Evolutionary conservation across 768 basidiomycete species (phyloP), one percentile per base, ranked within the genome.

Genomic region (Solioccasus polychromus): DNA sequence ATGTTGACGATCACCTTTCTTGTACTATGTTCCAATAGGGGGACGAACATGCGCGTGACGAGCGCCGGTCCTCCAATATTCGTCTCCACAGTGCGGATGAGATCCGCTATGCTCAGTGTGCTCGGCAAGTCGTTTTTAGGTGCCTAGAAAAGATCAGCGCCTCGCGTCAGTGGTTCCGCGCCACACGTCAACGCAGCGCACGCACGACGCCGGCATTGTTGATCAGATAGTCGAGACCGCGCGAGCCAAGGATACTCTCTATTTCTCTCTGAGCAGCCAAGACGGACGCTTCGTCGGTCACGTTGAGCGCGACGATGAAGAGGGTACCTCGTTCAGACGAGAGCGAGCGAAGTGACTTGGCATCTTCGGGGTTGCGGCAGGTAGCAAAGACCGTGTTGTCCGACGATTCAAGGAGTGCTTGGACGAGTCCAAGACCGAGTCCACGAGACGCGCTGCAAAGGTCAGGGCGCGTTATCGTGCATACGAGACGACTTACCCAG

Each of bases 131-230:
- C 68, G 12, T 53, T 37, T 12, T 51, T 52, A 3, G 42, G 44
- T 40, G 46, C 53, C 60, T 67, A 20, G n/a, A 23, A 4, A 8
- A 22, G 32, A 20, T 3, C 30, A 18, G 17, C 5, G 9, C 19
- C n/a, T 11, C 17, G 15, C 20, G 23, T 24, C 10, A 28, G 26
- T 7, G 17, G n/a, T n/a, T 2, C 68, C 67, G n/a, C n/a, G n/a
- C n/a, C n/a, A n/a, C 3, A 35, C 10, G n/a, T 25, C 22, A 34
- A 5, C 5, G 11, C 36, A 24, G 35, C 40, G 11, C n/a, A 58
- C 70, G 18, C 43, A 68, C 68, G 25, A 68, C 55, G 0, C 50
- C 68, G 11, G 69, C 68, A 32, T 70, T 54, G 68, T 72, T 43
- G 68, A n/a, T 49, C 32, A 71, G 54, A 35, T 68, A 70, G 53